These are phyloP conservation scores for Cyclospora cayetanensis DNA, from an alignment of 169 alveolate genomes.

Conservation along the genomic window DNA sequence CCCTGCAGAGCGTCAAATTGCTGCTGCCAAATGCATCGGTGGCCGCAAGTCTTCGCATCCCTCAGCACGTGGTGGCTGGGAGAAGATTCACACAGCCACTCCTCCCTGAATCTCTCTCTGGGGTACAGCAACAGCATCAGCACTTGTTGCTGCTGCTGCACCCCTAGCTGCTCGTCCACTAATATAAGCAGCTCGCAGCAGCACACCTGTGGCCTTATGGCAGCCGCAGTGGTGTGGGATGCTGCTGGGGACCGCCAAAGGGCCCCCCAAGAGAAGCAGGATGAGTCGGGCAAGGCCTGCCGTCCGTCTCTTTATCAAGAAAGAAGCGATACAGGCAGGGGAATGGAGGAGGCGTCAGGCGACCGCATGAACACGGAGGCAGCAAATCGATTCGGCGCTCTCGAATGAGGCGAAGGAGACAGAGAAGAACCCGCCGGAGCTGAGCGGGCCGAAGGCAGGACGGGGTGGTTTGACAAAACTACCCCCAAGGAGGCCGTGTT, in stretches of 20 bases:
- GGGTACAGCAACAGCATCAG: constrained; percentile 51
- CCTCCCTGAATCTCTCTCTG: not conserved
- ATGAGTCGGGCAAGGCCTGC: not conserved
- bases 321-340: constrained; percentile 19
- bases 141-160: constrained; percentile 57
- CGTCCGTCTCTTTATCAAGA: constrained; percentile 6
- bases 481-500: too few relatives aligned
- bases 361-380: constrained; percentile 17
- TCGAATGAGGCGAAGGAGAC: not conserved
- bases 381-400: not conserved
- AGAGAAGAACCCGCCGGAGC: too few relatives aligned
- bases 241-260: not conserved
- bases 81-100: too few relatives aligned
- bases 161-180: constrained; percentile 39
- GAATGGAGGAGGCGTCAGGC: constrained; percentile 9
- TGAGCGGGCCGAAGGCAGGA: too few relatives aligned
- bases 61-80: not conserved
- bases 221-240: not conserved
- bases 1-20: not conserved
- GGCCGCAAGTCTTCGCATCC: constrained; percentile 4
- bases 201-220: too few relatives aligned
- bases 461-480: too few relatives aligned
- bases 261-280: constrained; percentile 20
- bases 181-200: constrained; percentile 45
- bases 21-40: not conserved